Percentiles rank a stretch among this genome's conserved stretches.
These are phyloP conservation scores for Eucalyptus erythrocorys DNA, from an alignment of 345 rosid genomes.

Conservation along the genomic window DNA sequence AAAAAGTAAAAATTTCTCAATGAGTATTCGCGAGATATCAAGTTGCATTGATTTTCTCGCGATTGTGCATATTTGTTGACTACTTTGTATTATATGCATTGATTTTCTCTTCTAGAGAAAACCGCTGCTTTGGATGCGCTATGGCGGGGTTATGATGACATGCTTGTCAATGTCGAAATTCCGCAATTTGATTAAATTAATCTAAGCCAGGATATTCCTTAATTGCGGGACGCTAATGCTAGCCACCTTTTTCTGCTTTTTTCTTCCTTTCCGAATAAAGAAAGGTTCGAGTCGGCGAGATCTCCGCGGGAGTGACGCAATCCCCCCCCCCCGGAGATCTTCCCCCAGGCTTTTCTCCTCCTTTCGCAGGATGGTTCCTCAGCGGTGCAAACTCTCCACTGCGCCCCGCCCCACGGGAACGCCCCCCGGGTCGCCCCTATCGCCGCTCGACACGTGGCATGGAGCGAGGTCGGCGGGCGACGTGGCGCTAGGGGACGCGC, in stretches of 20 bases:
- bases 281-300: background rate
- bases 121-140: background rate
- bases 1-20: too few relatives aligned
- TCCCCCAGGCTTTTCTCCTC: background rate
- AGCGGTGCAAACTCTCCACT: too few relatives aligned
- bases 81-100: background rate
- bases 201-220: background rate
- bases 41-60: rapidly evolving
- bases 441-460: background rate
- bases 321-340: background rate
- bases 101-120: rapidly evolving
- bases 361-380: background rate
- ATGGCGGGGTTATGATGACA: background rate
- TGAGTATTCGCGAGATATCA: background rate
- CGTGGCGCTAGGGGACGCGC: rapidly evolving
- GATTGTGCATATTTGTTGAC: background rate
- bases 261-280: background rate
- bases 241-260: background rate
- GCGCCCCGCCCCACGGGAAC: background rate
- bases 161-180: background rate
- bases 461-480: background rate
- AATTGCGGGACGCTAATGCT: background rate
- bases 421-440: background rate
- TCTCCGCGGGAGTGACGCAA: background rate
- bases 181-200: background rate